A percentile compares a stretch with the other conserved stretches of the same genome.
phyloP scores from a whole-genome alignment of 1,139 yeast species.

The Diutina rugosa region DNA sequence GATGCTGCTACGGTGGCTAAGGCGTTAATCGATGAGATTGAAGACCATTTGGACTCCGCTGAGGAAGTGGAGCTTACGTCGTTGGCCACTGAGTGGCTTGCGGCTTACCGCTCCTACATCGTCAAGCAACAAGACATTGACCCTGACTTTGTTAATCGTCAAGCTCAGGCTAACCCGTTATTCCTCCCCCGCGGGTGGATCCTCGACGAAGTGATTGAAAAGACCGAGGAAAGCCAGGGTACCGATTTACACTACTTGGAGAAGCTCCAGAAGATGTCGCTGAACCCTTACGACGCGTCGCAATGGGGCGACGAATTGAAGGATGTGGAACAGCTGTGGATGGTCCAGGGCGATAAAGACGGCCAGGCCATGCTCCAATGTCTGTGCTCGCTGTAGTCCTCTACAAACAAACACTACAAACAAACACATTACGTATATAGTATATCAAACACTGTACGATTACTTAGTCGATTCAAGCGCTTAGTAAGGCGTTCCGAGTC shows the following conservation, averaged over 20 bases:
- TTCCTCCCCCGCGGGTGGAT: slow-evolving; percentile 84
- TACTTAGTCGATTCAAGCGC: too few species aligned
- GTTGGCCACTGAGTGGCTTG: slow-evolving; percentile 26
- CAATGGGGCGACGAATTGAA: slow-evolving; percentile 56
- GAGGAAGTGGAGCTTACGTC: slow-evolving; percentile 20
- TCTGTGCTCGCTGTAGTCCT: slow-evolving; percentile 24
- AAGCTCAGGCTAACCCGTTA: slow-evolving; percentile 45
- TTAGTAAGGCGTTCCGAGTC: too few species aligned
- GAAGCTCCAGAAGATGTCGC: slow-evolving; percentile 49
- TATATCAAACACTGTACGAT: too few species aligned
- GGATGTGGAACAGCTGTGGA: slow-evolving; percentile 46
- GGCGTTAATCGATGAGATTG: slow-evolving; percentile 15
- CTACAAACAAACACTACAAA: background rate
- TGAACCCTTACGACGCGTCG: slow-evolving; percentile 43
- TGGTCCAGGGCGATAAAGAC: slow-evolving; percentile 31
- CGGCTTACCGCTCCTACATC: slow-evolving; percentile 21
- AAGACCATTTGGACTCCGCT: slow-evolving; percentile 11
- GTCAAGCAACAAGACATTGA: slow-evolving; percentile 15
- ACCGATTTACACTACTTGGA: slow-evolving; percentile 27
- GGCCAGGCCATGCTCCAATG: slow-evolving; percentile 48
- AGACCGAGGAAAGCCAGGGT: slow-evolving; percentile 24
- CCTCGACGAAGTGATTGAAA: slow-evolving; percentile 64
- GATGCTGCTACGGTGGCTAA: slow-evolving; percentile 15
- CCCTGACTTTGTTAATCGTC: slow-evolving; percentile 17
- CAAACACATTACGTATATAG: background rate